These are phyloP conservation scores for Amaranthus palmeri DNA, from an alignment of 148 eudicot genomes.

Conservation along the genomic window DNA sequence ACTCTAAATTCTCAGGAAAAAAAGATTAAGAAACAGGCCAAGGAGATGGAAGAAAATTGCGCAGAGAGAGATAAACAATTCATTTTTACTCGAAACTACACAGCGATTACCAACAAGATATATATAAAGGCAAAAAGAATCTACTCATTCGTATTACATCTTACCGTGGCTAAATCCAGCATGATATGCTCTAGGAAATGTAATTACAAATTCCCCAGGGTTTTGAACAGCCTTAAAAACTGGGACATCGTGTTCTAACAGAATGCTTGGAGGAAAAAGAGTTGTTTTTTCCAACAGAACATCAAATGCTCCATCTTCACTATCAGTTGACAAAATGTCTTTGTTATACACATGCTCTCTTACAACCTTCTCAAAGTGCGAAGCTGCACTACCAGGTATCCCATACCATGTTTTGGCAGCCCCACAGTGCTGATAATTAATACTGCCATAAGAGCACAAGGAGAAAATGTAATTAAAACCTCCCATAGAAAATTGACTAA, in stretches of 20 bases:
- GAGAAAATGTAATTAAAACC: slow-evolving; percentile 12
- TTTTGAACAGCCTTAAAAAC: slow-evolving; percentile 97
- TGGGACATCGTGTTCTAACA: slow-evolving; percentile 73
- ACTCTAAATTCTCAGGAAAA: not conserved
- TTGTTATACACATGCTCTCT: slow-evolving; percentile 67
- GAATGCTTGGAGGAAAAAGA: slow-evolving; percentile 84
- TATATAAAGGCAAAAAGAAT: not conserved
- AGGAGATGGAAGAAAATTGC: not conserved
- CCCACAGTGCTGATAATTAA: slow-evolving; percentile 97
- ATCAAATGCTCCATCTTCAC: slow-evolving; percentile 96
- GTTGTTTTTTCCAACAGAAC: slow-evolving; percentile 92
- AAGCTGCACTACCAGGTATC: slow-evolving; percentile 87
- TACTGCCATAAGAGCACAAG: slow-evolving; percentile 44
- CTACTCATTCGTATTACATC: slow-evolving; percentile 7
- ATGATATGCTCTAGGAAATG: slow-evolving; percentile 98
- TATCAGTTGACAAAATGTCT: slow-evolving; percentile 67
- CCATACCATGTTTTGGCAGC: slow-evolving; percentile 99
- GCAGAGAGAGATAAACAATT: not conserved
- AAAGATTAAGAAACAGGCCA: not conserved
- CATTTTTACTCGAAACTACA: not conserved
- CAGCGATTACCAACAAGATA: not conserved
- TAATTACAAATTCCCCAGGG: slow-evolving; percentile 84
- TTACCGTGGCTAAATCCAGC: slow-evolving; percentile 99
- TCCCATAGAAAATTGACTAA: not conserved
- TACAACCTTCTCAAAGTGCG: slow-evolving; percentile 88